Evolutionary conservation across 2,329 filamentous ascomycete genomes (phyloP).

Genomic region (Ophiostoma triangulosporum): DNA sequence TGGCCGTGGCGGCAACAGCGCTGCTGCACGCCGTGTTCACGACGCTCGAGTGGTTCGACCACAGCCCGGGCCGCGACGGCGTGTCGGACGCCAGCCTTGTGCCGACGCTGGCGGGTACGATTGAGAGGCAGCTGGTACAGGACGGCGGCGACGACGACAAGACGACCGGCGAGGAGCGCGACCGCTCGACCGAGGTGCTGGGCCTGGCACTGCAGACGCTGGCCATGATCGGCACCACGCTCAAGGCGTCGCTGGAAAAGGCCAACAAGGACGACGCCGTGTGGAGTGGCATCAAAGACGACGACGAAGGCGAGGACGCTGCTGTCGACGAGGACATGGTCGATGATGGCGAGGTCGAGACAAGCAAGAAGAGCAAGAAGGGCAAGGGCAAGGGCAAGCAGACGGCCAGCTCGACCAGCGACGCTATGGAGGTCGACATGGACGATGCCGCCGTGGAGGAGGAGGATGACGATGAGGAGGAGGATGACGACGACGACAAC

Average conservation of each 20-base stretch:
- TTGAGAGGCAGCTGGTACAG: constrained; percentile 20
- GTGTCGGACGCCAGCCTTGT: constrained; percentile 38
- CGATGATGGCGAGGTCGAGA: constrained; percentile 22
- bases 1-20: constrained; percentile 43
- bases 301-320: constrained; percentile 36
- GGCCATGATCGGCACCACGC: constrained; percentile 48
- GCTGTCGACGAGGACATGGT: constrained; percentile 36
- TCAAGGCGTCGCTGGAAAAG: constrained; percentile 38
- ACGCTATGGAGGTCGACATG: constrained; percentile 23
- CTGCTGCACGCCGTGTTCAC: constrained; percentile 50
- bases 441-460: constrained; percentile 20
- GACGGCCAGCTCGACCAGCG: constrained; percentile 13
- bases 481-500: constrained; percentile 20
- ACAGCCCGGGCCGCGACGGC: constrained; percentile 32
- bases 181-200: constrained; percentile 27
- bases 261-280: constrained; percentile 26
- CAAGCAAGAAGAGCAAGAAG: constrained; percentile 19
- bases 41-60: constrained; percentile 38
- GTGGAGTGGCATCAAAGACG: constrained; percentile 20
- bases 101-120: constrained; percentile 26
- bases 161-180: not conserved
- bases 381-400: constrained; percentile 15
- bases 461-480: not conserved
- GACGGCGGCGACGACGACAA: not conserved
- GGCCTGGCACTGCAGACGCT: constrained; percentile 47